These are phyloP conservation scores for Coemansia sp. DNA, from an alignment of 192 early-diverging fungal genomes.

Conservation along the genomic window DNA sequence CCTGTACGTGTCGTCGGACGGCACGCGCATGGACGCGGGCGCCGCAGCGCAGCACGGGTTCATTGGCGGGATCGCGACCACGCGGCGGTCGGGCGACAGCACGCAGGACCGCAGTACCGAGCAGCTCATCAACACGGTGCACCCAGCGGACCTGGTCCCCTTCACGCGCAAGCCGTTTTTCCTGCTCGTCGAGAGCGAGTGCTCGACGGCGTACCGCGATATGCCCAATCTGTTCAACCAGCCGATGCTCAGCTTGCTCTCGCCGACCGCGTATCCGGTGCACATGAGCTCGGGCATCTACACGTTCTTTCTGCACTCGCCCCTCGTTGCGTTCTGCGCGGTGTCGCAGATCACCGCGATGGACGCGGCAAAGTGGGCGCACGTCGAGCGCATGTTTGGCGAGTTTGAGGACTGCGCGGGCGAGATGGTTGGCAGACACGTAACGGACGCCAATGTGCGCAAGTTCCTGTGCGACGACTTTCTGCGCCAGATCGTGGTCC, in stretches of 20 bases:
- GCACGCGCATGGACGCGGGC: slow-evolving; percentile 19
- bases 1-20: slow-evolving; percentile 90
- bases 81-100: slow-evolving; percentile 32
- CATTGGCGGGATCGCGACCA: slow-evolving; percentile 49
- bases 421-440: slow-evolving; percentile 16
- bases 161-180: slow-evolving; percentile 96
- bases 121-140: slow-evolving; percentile 72
- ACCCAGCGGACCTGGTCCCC: slow-evolving; percentile 88
- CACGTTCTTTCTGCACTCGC: slow-evolving; percentile 91
- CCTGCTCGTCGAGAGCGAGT: slow-evolving; percentile 89
- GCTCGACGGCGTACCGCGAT: slow-evolving; percentile 80
- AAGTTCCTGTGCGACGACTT: slow-evolving; percentile 91
- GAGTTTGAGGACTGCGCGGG: slow-evolving; percentile 27
- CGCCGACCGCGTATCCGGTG: slow-evolving; percentile 81
- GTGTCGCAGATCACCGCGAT: slow-evolving; percentile 33
- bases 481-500: slow-evolving; percentile 82
- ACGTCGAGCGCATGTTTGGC: slow-evolving; percentile 20
- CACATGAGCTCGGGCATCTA: slow-evolving; percentile 79
- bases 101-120: slow-evolving; percentile 28
- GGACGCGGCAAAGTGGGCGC: slow-evolving; percentile 13
- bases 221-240: slow-evolving; percentile 87
- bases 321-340: slow-evolving; percentile 85
- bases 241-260: slow-evolving; percentile 82
- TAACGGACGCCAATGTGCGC: slow-evolving; percentile 32
- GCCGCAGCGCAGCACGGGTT: slow-evolving; percentile 21